Base-by-base conservation (phyloP, 2,329 filamentous ascomycete species). In the Penicillium sumatraense region DNA sequence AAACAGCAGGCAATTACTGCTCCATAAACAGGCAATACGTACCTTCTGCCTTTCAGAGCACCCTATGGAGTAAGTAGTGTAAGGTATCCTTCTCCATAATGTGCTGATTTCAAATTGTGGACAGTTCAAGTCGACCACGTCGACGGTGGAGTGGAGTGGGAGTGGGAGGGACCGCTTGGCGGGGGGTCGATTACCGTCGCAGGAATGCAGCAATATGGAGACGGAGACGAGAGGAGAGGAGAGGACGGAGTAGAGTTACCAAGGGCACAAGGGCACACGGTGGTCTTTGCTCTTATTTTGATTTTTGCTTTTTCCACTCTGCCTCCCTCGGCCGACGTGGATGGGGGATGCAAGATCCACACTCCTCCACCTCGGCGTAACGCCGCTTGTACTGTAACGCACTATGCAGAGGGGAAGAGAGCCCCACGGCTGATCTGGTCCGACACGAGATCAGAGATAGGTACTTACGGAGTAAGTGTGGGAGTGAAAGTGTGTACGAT, bases 381-480 rank as follows among this genome's bases (percentile, higher is more conserved):
- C 26, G 20, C 46, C 50, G 36, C 44, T 46, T 53, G 54, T 53
- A 53, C 41, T 53, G 54, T 53, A 53, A 57, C 50, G 45, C 38
- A 49, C 54, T 36, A 49, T n/a, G 35, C 7, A 23, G 6, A 40
- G 11, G 29, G 11, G 20, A 26, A 45, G 33, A 44, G 26, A 51
- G 54, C 54, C 50, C 51, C 55, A 54, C 55, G 27, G 51, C 46
- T 35, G 55, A 57, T 54, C 55, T 54, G 41, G n/a, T n/a, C n/a
- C n/a, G n/a, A n/a, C n/a, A n/a, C n/a, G n/a, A n/a, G n/a, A n/a
- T n/a, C n/a, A n/a, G n/a, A n/a, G n/a, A n/a, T n/a, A n/a, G n/a
- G n/a, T n/a, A n/a, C n/a, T n/a, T n/a, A n/a, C n/a, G n/a, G n/a
- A n/a, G n/a, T n/a, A n/a, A n/a, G n/a, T n/a, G n/a, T n/a, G n/a